Percentiles rank a stretch among this genome's conserved stretches.
These are phyloP conservation scores for Scutellaria barbata DNA, from an alignment of 257 asterid species.

Conservation along the genomic window DNA sequence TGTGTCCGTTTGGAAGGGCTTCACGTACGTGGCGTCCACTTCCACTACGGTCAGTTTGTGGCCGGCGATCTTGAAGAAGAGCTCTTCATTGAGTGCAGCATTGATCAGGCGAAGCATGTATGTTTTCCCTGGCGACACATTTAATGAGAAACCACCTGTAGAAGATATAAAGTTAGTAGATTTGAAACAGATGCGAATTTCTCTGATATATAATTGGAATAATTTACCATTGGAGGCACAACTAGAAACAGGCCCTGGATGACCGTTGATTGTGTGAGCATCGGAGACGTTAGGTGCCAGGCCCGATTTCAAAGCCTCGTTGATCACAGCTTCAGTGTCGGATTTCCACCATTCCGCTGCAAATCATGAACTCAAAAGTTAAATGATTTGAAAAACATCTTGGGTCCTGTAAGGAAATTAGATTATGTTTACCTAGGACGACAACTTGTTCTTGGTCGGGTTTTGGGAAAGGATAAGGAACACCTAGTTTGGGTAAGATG, in stretches of 20 bases:
- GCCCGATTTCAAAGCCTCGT: conserved; percentile 60
- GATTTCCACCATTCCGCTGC: conserved; percentile 85
- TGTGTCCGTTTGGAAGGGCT: conserved; percentile 84
- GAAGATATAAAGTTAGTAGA: too few relatives aligned
- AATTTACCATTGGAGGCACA: conserved; percentile 46
- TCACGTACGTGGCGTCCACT: conserved; percentile 88
- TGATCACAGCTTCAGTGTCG: conserved; percentile 69
- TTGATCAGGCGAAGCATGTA: conserved; percentile 83
- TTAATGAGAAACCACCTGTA: conserved; percentile 67
- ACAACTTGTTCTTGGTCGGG: conserved; percentile 81
- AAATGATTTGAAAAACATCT: too few relatives aligned
- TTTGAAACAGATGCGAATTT: too few relatives aligned
- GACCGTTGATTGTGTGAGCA: conserved; percentile 77
- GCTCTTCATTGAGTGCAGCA: conserved; percentile 94
- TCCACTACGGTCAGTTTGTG: conserved; percentile 84
- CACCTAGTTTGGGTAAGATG: conserved; percentile 82
- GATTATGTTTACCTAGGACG: conserved; percentile 52
- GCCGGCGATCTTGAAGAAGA: conserved; percentile 88
- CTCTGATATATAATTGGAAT: too few relatives aligned
- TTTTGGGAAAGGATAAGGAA: conserved; percentile 86
- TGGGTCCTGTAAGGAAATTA: background rate
- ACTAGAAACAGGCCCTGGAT: conserved; percentile 53
- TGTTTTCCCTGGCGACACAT: conserved; percentile 69
- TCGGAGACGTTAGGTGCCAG: conserved; percentile 75
- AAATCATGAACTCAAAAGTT: conserved; percentile 6